Conservation (phyloP, 257 asterid genomes). For the Rehmannia glutinosa region DNA sequence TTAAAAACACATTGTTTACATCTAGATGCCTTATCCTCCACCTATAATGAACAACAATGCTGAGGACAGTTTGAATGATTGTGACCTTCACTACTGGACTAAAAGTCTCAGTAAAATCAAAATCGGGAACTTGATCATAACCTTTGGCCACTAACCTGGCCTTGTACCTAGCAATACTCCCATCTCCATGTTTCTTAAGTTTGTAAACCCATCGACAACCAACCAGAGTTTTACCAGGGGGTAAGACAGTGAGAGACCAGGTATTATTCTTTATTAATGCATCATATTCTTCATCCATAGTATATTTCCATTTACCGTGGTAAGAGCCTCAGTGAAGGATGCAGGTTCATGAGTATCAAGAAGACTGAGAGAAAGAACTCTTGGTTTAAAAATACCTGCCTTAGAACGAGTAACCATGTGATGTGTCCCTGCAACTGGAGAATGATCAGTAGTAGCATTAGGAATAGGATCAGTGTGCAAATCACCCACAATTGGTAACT, state of each 20-base stretch:
- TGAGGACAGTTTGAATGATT: neutral
- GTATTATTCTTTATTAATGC: neutral
- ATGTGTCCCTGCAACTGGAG: no score
- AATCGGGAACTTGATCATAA: neutral
- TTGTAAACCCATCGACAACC: neutral
- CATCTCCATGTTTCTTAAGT: neutral
- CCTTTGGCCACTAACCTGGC: neutral
- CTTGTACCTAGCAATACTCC: neutral
- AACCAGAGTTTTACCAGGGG: neutral
- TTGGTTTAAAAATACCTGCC: no score
- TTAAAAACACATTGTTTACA: neutral
- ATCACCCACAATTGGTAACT: no score
- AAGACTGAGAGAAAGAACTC: no score
- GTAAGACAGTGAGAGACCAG: neutral
- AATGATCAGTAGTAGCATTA: no score
- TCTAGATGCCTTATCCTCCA: neutral
- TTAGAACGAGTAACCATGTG: no score
- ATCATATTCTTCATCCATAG: neutral
- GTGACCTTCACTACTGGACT: neutral
- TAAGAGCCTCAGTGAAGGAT: no score
- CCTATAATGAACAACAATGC: neutral
- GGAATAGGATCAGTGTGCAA: no score
- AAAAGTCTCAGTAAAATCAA: neutral
- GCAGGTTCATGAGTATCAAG: no score
- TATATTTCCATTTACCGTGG: neutral